Base-by-base conservation (phyloP, 2,329 filamentous ascomycete genomes). In the Aureobasidium namibiae region DNA sequence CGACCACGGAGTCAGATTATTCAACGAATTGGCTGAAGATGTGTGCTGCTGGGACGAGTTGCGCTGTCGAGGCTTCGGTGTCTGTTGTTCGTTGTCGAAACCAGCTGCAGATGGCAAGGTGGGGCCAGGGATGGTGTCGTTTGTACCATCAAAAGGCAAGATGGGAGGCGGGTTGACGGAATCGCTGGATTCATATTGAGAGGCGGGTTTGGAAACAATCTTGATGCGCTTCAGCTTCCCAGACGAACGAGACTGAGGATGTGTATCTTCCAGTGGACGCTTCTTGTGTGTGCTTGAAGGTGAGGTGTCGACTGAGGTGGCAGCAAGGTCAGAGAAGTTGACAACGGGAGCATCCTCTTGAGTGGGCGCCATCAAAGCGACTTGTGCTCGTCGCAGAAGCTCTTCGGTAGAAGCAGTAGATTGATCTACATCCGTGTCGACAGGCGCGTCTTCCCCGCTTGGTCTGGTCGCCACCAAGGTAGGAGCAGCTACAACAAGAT, bases 171-270 rank as follows among this genome's bases (percentile, higher is more conserved):
- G 23, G 21, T 24, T 9, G 14, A 16, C 6, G 10, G 14, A 6
- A 11, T 36, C 38, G 31, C n/a, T 24, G 8, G 29, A 2, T 31
- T 10, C 7, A 18, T 57, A 14, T 6, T 29, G 42, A 3, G 45
- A 42, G 7, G 6, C 21, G 10, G 46, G 29, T n/a, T 31, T 48
- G n/a, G 46, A 16, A 5, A 44, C 46, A 44, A 36, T 45, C 31
- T 59, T 59, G 13, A 59, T 59, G 23, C 57, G 57, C 57, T 59
- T 59, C 18, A 59, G 57, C 39, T 59, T 59, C 5, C 57, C 57
- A 36, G 57, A 52, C 29, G 45, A 44, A 21, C 24, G 46, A 41
- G 57, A 29, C 4, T 39, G n/a, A 9, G 36, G 21, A 8, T 42
- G 11, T 5, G 41, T 29, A 6, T 42, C 56, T 8, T 11, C 3